phyloP scores from a whole-genome alignment of 192 early-diverging fungal species.

The Oehlia diaphana region DNA sequence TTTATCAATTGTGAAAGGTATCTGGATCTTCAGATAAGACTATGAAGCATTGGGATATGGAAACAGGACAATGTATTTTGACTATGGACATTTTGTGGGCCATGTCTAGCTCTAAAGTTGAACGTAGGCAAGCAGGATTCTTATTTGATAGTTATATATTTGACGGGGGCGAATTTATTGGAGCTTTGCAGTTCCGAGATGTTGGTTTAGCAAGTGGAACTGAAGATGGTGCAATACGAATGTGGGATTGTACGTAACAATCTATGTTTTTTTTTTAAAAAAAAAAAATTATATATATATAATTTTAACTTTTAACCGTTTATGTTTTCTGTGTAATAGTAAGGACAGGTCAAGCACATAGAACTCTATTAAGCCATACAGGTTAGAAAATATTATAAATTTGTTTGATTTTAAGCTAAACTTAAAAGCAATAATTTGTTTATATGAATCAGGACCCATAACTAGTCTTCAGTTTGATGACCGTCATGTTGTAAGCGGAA shows the following conservation, averaged over 20 bases:
- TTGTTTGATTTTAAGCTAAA: neutral
- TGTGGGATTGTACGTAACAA: constrained; percentile 68
- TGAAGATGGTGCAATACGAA: constrained; percentile 67
- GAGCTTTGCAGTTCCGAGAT: constrained; percentile 72
- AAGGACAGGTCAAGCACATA: constrained; percentile 70
- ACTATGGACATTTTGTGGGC: constrained; percentile 75
- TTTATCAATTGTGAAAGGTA: constrained; percentile 49
- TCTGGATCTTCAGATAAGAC: constrained; percentile 77
- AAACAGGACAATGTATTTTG: constrained; percentile 60
- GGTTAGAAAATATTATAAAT: constrained; percentile 51
- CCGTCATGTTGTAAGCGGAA: constrained; percentile 69
- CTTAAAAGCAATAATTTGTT: neutral
- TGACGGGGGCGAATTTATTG: constrained; percentile 55
- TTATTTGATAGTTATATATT: constrained; percentile 33
- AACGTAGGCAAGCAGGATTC: constrained; percentile 30
- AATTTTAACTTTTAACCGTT: neutral
- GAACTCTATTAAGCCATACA: constrained; percentile 68
- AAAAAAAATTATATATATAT: neutral
- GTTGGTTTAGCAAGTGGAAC: constrained; percentile 75
- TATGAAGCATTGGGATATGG: constrained; percentile 77
- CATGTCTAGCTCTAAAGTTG: constrained; percentile 30
- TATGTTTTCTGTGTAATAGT: constrained; percentile 35
- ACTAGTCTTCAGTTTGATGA: constrained; percentile 64
- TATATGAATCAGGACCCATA: constrained; percentile 15
- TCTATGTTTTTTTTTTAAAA: neutral